Conservation (phyloP, 1,139 yeast species). For the Nakaseomyces glabratus region DNA sequence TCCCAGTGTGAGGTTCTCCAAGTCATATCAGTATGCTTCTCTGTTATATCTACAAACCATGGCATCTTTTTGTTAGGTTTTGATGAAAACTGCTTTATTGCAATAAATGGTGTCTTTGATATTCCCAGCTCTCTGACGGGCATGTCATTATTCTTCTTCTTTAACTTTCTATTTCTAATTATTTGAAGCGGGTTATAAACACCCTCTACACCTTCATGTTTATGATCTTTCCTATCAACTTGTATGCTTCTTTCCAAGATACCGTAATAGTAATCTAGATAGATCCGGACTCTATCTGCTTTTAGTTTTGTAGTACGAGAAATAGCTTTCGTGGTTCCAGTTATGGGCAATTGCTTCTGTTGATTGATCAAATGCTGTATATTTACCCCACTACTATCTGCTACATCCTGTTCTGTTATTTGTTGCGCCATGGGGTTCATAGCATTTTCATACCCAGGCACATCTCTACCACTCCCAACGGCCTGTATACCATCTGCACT, state of each 20-base stretch:
- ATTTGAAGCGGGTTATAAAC: constrained; percentile 75
- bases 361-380: constrained; percentile 1
- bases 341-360: constrained; percentile 3
- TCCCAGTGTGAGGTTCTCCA: constrained; percentile 66
- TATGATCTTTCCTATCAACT: constrained; percentile 12
- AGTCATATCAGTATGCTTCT: constrained; percentile 48
- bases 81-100: constrained; percentile 25
- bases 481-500: constrained; percentile 7
- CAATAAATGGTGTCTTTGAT: constrained; percentile 25
- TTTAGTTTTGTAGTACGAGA: constrained; percentile 22
- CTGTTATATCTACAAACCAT: constrained; percentile 67
- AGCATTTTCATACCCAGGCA: constrained; percentile 6
- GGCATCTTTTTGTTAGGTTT: constrained; percentile 21
- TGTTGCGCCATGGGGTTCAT: constrained; percentile 4
- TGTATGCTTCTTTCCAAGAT: constrained; percentile 21
- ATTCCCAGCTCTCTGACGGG: constrained; percentile 26
- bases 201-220: constrained; percentile 44
- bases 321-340: constrained; percentile 9
- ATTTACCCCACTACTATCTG: neutral
- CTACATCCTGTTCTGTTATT: neutral
- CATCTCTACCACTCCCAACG: neutral
- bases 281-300: constrained; percentile 28
- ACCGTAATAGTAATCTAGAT: constrained; percentile 28
- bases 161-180: constrained; percentile 56
- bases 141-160: constrained; percentile 36